Evolutionary conservation across 2,329 filamentous ascomycete species (phyloP), one percentile per base, ranked within the genome.

Genomic region (Graphiopsis chlorocephala): DNA sequence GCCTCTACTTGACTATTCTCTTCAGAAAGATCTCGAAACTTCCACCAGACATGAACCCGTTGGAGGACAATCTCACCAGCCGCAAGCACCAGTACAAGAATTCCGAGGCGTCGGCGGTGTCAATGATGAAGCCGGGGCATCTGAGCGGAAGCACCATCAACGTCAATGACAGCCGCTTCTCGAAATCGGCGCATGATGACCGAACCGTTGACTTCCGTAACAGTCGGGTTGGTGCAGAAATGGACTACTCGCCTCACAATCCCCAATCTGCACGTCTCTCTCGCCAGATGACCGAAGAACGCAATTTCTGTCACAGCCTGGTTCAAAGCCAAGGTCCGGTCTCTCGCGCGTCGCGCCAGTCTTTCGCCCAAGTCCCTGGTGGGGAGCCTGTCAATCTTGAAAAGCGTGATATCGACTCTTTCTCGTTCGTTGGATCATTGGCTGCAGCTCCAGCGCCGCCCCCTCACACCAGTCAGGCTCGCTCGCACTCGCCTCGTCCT

Each of bases 1-100:
- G 91, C 5, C 75, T 91, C 33, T 97, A 90, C 79, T 82, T 98
- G 28, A 87, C 88, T 17, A 75, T 91, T 61, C 86, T 90, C 70
- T 98, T 97, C 85, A 86, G 89, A 47, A 90, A 90, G 73, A 97
- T 98, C 72, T 83, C 88, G 5, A 82, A 84, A 23, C 84, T 97
- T 75, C 94, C 94, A 6, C 93, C 94, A 0, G 94, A 98, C 73
- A 92, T 97, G 90, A 98, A 98, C 75, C 94, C 94, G 1, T 83
- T 98, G 15, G 93, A 97, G 75, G 87, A 91, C 69, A 89, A 94
- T 72, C 80, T 96, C 65, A 97, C 93, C 1, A 88, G 91, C 12
- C 86, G 89, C 26, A 77, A 81, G 71, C 92, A 96, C 78, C 93
- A 93, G 81, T 87, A 90, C 73, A 93, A 91, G 74, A 87, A 85